Evolutionary conservation across 495 filamentous ascomycete genomes (phyloP), one percentile per base, ranked within the genome.

Genomic region (Hyphodiscus hymeniophilus): DNA sequence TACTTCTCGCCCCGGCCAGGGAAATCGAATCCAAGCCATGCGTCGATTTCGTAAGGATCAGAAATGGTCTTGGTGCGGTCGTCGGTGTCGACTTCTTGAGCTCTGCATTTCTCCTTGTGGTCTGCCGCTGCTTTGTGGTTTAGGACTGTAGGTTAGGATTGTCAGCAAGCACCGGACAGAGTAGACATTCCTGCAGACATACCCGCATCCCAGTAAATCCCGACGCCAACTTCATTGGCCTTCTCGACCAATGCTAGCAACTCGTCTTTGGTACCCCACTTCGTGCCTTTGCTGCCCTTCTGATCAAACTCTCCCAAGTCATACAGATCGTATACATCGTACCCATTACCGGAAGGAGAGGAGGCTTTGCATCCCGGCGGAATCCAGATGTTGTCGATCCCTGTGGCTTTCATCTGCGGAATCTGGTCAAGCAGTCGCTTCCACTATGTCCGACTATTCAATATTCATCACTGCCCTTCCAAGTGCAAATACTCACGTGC

Each of bases 301-400:
- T 87, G 84, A 54, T 87, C 74, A 54, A 87, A 89, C 55, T 89
- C 84, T 28, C 84, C 84, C 18, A 87, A 62, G 45, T 89, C 84
- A 53, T 83, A 89, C 3, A 89, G 63, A 55, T 88, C 82, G 48
- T 88, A 87, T 55, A 84, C 74, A 60, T 87, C 84, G 58, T 87
- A 87, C n/a, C 84, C 84, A 55, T 84, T 85, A 10, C 80, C 78
- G 3, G 71, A 54, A 1, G 73, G 72, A 32, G 69, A 77, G 55
- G 75, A 74, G 1, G 74, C 81, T 62, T 87, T 89, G 64, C 84
- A 87, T 46, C 73, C 85, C 0, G 85, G 84, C 4, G 84, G 82
- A 7, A 87, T 70, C 81, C 84, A 87, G 24, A 87, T 69, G 55
- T 73, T 76, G 58, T 80, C 74, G 42, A 87, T 66, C 1, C 83